Evolutionary conservation across 2,329 filamentous ascomycete species (phyloP).

Genomic region (Gaeumannomyces sp.): DNA sequence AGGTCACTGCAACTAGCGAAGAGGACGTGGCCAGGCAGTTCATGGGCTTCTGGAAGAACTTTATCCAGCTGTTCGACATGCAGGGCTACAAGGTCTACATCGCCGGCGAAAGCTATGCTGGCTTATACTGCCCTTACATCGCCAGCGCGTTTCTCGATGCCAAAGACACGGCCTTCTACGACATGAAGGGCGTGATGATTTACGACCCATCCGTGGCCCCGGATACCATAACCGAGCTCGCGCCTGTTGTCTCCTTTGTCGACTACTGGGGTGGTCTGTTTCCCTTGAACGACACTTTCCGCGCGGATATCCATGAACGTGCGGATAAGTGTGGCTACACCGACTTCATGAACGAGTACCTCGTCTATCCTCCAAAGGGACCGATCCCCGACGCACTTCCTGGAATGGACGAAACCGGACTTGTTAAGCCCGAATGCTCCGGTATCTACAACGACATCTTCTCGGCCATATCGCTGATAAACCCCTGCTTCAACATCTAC

Average conservation of each 20-base stretch:
- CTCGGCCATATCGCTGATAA: slow-evolving; percentile 38
- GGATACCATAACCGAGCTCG: slow-evolving; percentile 31
- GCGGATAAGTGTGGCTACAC: slow-evolving; percentile 54
- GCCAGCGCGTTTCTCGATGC: slow-evolving; percentile 62
- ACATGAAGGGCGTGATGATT: slow-evolving; percentile 60
- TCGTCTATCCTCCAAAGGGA: slow-evolving; percentile 60
- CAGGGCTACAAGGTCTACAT: slow-evolving; percentile 62
- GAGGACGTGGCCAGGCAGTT: slow-evolving; percentile 62
- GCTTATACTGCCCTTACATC: slow-evolving; percentile 61
- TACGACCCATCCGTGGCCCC: slow-evolving; percentile 54
- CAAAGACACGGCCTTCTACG: slow-evolving; percentile 56
- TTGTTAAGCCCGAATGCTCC: slow-evolving; percentile 42
- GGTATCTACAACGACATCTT: slow-evolving; percentile 50
- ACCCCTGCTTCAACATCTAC: slow-evolving; percentile 69
- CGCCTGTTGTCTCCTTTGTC: slow-evolving; percentile 48
- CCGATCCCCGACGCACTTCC: slow-evolving; percentile 43
- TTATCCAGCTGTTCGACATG: slow-evolving; percentile 59
- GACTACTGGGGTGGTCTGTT: slow-evolving; percentile 53
- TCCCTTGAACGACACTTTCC: slow-evolving; percentile 52
- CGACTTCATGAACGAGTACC: slow-evolving; percentile 50
- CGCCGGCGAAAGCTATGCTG: slow-evolving; percentile 61
- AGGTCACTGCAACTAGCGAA: slow-evolving; percentile 54
- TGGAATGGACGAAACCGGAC: slow-evolving; percentile 31
- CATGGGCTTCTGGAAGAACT: slow-evolving; percentile 70
- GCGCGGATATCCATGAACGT: slow-evolving; percentile 39